These are phyloP conservation scores for Pecoramyces ruminantium DNA, from an alignment of 192 early-diverging fungal genomes.

Conservation along the genomic window DNA sequence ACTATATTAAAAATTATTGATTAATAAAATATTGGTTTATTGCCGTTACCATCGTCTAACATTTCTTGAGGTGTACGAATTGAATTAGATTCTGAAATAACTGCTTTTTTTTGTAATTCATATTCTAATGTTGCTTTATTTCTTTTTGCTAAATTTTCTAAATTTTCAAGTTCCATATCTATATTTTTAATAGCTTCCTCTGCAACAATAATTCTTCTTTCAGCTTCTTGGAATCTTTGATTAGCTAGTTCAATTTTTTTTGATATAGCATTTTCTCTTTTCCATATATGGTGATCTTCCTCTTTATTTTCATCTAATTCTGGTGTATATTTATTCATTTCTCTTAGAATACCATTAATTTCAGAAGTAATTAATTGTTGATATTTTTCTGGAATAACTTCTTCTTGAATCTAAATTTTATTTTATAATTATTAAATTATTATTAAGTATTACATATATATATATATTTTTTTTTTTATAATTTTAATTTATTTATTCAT, in stretches of 20 bases:
- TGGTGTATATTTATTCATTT: constrained; percentile 35
- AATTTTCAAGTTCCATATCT: neutral
- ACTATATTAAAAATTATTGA: too few relatives aligned
- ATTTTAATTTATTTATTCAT: neutral
- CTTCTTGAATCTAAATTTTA: constrained; percentile 49
- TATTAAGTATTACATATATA: too few relatives aligned
- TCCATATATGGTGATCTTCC: constrained; percentile 15
- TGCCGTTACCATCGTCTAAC: neutral
- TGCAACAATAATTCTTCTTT: neutral
- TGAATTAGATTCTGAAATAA: neutral
- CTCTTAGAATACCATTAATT: constrained; percentile 65
- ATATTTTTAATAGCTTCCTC: neutral
- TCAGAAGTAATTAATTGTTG: constrained; percentile 63
- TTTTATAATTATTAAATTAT: neutral
- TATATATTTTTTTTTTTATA: too few relatives aligned
- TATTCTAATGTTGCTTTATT: neutral
- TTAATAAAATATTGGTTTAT: too few relatives aligned
- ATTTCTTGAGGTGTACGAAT: neutral
- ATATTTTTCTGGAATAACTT: constrained; percentile 53
- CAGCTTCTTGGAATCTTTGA: neutral
- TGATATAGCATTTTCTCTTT: neutral
- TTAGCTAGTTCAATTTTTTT: neutral
- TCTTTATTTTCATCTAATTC: constrained; percentile 41
- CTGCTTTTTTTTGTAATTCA: neutral
- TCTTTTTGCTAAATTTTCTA: neutral